Percentiles rank a stretch among this genome's conserved stretches.
Conservation (phyloP, 345 rosid species). For the Turritis glabra region DNA sequence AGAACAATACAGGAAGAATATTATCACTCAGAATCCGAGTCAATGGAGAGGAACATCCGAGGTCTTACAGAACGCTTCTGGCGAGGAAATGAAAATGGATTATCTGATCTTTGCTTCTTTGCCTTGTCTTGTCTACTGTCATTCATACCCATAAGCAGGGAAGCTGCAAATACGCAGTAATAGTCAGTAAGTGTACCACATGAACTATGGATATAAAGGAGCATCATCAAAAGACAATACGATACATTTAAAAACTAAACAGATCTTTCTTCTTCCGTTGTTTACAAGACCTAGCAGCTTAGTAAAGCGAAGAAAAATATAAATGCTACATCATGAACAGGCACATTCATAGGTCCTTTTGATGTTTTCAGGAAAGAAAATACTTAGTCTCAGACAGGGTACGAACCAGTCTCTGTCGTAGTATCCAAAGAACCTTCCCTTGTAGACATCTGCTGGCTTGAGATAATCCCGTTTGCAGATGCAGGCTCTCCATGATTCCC, state of each 20-base stretch:
- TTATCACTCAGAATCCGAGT: constrained; percentile 68
- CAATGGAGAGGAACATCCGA: constrained; percentile 72
- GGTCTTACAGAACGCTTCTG: constrained; percentile 90
- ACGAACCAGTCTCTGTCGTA: constrained; percentile 79
- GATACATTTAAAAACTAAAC: neutral
- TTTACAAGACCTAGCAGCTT: constrained; percentile 24
- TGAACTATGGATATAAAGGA: neutral
- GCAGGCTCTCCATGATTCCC: constrained; percentile 53
- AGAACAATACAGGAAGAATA: constrained; percentile 28
- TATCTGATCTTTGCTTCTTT: constrained; percentile 68
- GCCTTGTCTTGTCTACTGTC: constrained; percentile 66
- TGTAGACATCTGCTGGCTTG: constrained; percentile 56
- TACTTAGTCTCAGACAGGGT: constrained; percentile 33
- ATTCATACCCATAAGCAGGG: constrained; percentile 76
- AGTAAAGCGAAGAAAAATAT: constrained; percentile 3
- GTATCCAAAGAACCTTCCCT: constrained; percentile 54
- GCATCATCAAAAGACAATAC: neutral
- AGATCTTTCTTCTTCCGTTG: constrained; percentile 19
- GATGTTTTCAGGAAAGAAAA: neutral
- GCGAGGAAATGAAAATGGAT: constrained; percentile 75
- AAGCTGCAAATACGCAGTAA: constrained; percentile 57
- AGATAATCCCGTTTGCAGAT: constrained; percentile 53
- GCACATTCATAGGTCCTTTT: constrained; percentile 8
- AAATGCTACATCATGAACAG: constrained; percentile 17
- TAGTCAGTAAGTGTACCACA: constrained; percentile 21